Percentiles rank a stretch among this genome's conserved stretches.
These are phyloP conservation scores for Mucor irregularis DNA, from an alignment of 371 early-diverging fungal species.

Conservation along the genomic window DNA sequence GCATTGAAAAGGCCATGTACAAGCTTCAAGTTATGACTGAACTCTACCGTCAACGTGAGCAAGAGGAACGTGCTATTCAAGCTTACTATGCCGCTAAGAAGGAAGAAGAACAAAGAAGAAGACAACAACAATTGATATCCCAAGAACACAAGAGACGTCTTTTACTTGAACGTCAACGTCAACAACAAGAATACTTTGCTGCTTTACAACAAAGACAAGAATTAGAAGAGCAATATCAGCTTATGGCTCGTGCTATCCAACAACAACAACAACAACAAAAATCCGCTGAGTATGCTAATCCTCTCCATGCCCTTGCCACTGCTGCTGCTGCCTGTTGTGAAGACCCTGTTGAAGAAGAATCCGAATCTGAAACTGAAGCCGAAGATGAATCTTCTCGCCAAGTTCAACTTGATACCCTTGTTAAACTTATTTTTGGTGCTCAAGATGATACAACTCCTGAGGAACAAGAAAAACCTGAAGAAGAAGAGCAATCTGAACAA, in stretches of 20 bases:
- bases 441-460: background rate
- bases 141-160: background rate
- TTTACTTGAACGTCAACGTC: background rate
- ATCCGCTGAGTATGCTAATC: background rate
- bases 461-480: background rate
- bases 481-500: background rate
- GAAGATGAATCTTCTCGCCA: background rate
- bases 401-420: constrained; percentile 5
- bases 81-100: constrained; percentile 17
- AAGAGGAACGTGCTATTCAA: constrained; percentile 20
- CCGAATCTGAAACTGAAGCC: constrained; percentile 1
- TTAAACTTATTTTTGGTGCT: constrained; percentile 11
- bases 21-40: constrained; percentile 14
- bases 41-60: constrained; percentile 15
- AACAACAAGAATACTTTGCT: background rate
- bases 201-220: background rate
- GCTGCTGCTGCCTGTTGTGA: background rate
- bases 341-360: background rate
- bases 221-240: constrained; percentile 1
- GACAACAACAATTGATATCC: background rate
- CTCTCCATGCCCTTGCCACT: background rate
- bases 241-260: background rate
- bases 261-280: constrained; percentile 2
- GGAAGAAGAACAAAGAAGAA: background rate
- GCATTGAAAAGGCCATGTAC: constrained; percentile 7